Evolutionary conservation across 2,329 filamentous ascomycete genomes (phyloP).

Genomic region (Claviceps spartinae): DNA sequence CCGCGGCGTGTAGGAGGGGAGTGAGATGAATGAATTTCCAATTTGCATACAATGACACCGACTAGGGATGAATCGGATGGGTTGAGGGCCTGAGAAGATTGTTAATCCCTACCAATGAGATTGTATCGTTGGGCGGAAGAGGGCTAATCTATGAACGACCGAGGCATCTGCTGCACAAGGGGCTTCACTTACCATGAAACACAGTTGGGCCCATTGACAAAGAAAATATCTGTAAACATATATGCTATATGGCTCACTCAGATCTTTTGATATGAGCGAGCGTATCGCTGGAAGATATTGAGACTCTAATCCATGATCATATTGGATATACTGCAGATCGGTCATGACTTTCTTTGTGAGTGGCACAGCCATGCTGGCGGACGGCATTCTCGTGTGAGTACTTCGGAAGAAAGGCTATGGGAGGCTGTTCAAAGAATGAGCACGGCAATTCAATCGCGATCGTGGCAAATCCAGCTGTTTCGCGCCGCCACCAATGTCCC

Average conservation of each 20-base stretch:
- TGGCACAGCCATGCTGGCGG: constrained; percentile 19
- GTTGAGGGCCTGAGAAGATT: constrained; percentile 38
- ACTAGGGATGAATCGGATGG: constrained; percentile 52
- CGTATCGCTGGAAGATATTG: constrained; percentile 74
- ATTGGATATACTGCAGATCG: constrained; percentile 46
- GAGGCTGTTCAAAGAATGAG: not conserved
- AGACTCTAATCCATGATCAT: constrained; percentile 45
- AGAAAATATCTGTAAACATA: constrained; percentile 98
- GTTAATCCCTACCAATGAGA: constrained; percentile 2
- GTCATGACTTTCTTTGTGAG: constrained; percentile 23
- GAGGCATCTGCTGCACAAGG: not conserved
- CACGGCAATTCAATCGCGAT: not conserved
- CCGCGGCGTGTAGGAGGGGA: constrained; percentile 63
- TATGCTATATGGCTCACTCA: constrained; percentile 97
- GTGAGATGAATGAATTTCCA: constrained; percentile 78
- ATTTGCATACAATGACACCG: constrained; percentile 87
- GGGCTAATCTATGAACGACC: not conserved
- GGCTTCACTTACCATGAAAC: constrained; percentile 60
- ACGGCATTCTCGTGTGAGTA: not conserved
- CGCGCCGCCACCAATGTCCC: not conserved
- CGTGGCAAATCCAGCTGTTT: not conserved
- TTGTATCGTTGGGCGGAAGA: not conserved
- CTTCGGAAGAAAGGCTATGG: not conserved
- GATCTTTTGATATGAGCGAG: constrained; percentile 83
- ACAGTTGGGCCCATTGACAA: constrained; percentile 96